Evolutionary conservation across 306 rosid genomes (phyloP), one percentile per base, ranked within the genome.

Genomic region (Dryas drummondii): DNA sequence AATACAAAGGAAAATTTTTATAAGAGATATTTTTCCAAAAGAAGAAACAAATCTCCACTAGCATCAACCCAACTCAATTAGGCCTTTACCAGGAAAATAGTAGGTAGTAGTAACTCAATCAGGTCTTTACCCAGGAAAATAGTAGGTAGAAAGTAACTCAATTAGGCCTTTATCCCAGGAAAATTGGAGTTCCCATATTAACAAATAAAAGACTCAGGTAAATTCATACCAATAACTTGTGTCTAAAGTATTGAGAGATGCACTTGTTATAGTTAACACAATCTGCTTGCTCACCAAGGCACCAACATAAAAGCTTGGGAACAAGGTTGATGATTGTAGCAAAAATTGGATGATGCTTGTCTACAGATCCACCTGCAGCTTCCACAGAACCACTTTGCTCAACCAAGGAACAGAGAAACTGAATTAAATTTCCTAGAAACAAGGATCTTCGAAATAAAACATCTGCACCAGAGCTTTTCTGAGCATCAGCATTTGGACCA

Each of bases 161-260:
- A 49, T 15, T 60, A 60, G 32, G 44, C 66, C 42, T 60, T 60
- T 11, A 27, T 32, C 15, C 3, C 66, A 13, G 45, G 66, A 60
- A 60, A 4, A 48, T 7, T 13, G 6, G 4, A 49, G 27, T 14
- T 32, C 37, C 37, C 37, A 32, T 32, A 32, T 32, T 32, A 32
- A 32, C 37, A 32, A 70, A 40, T 17, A 70, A 53, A 84, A 71
- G 76, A 45, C 66, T 61, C 13, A 44, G 79, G 40, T 55, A 50
- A 82, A 81, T 73, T 40, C 83, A 48, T 87, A 94, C 98, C 96
- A 94, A 83, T 72, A 90, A 81, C 88, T 94, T 94, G 85, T 90
- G 93, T 82, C 88, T 88, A 52, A 91, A 78, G 88, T 91, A 94
- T 68, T 86, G 89, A 81, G 81, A 47, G 78, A 87, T 76, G 80